These are phyloP conservation scores for Ambrosia artemisiifolia DNA, from an alignment of 129 eudicot species.

Conservation along the genomic window DNA sequence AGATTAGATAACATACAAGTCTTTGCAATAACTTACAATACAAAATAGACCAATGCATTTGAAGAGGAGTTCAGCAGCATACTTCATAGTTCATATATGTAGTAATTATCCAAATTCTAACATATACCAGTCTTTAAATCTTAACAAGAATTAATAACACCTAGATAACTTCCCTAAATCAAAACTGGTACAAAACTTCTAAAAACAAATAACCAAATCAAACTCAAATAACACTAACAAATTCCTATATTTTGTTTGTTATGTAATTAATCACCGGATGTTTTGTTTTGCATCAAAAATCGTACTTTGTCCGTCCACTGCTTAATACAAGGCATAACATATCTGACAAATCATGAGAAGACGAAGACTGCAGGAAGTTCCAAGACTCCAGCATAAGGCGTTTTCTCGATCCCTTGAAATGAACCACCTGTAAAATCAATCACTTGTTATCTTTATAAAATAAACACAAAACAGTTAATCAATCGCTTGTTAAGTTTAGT, in stretches of 20 bases:
- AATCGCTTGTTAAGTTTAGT: not conserved
- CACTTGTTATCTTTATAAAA: not conserved
- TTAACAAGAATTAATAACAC: not conserved
- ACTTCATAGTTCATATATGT: too few species aligned
- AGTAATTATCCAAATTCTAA: too few species aligned
- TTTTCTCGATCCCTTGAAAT: conserved; percentile 86
- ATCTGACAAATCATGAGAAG: conserved; percentile 55
- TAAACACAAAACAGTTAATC: not conserved
- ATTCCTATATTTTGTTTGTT: not conserved
- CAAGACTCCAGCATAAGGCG: conserved; percentile 92
- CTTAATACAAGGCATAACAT: conserved; percentile 76
- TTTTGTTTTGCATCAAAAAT: conserved; percentile 40
- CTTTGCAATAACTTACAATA: too few species aligned
- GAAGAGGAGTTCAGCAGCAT: too few species aligned
- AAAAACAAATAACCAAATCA: not conserved
- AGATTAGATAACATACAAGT: too few species aligned
- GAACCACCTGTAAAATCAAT: conserved; percentile 54
- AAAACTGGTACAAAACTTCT: not conserved
- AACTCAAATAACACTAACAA: conserved; percentile 11
- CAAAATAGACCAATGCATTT: too few species aligned
- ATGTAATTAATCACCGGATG: not conserved
- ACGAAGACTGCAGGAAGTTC: conserved; percentile 61
- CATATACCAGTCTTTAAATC: not conserved
- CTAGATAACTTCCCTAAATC: not conserved
- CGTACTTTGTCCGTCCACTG: conserved; percentile 81